Evolutionary conservation across 139 green algal species (phyloP), one percentile per base, ranked within the genome.

Genomic region (Marvania coccoides): DNA sequence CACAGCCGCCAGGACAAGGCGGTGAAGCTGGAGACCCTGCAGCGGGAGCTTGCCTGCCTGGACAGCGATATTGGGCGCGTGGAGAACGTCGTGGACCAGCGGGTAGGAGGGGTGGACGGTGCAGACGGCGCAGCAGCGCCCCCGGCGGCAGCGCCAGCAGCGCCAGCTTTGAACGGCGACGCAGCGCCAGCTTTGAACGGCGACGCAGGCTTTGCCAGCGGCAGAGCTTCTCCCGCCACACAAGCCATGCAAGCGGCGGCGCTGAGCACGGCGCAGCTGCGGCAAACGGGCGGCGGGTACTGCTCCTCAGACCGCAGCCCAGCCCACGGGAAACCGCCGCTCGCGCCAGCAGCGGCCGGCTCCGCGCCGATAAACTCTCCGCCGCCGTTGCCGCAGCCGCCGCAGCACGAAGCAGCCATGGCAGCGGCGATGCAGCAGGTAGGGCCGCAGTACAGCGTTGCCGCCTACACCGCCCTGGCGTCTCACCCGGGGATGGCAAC

Each of bases 31-130:
- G 31, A 37, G 10, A 62, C 77, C 37, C 69, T 91, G 42, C 68
- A 81, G 29, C 63, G 71, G 58, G 78, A 90, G 69, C 72, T 92
- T 60, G 15, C 53, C 4, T 63, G 68, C 10, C 77, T 91, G 59
- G 75, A 91, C 13, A 35, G 63, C 5, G 84, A 91, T 67, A 81
- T 90, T 33, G 33, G 53, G 24, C 47, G 59, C 4, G 83, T 85
- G 60, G 53, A 71, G 24, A 39, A 13, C 2, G 47, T 59, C 15
- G 55, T 23, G n/a, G 28, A 63, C 13, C n/a, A n/a, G n/a, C n/a
- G n/a, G 45, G 35, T 30, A 40, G 15, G 47, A 7, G 19, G 8
- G 55, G 29, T 8, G 55, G 19, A 23, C 15, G 10, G 6, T 9
- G 55, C 34, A 47, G 9, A n/a, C 12, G 35, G 10, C 8, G 6